phyloP scores from a whole-genome alignment of 371 early-diverging fungal genomes.

The Circinella minor region DNA sequence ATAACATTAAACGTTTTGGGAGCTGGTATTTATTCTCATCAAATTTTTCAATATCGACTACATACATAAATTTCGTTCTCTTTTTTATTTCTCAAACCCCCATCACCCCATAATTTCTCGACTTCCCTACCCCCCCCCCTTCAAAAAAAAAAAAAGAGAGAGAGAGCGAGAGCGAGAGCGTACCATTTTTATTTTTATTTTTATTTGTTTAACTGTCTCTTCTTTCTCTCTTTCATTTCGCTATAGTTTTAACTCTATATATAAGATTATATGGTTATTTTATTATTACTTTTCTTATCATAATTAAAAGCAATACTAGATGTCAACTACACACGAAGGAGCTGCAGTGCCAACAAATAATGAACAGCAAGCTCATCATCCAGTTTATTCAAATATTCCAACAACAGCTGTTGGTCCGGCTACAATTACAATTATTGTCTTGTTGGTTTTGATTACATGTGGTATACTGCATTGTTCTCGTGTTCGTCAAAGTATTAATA shows the following conservation, averaged over 20 bases:
- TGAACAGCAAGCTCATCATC: neutral
- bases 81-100: no score
- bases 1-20: no score
- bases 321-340: neutral
- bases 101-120: no score
- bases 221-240: neutral
- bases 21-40: no score
- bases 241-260: no score
- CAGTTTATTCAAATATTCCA: conserved; percentile 17
- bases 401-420: conserved; percentile 37
- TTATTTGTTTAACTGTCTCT: neutral
- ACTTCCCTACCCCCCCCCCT: no score
- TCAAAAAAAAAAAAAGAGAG: no score
- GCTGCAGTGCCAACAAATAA: neutral
- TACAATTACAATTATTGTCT: conserved; percentile 29
- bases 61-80: no score
- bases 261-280: neutral
- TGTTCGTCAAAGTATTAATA: conserved; percentile 26
- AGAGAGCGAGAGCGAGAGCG: no score
- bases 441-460: conserved; percentile 37
- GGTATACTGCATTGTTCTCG: conserved; percentile 39
- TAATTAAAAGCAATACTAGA: neutral
- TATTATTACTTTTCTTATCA: neutral
- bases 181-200: no score
- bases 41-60: no score